Evolutionary conservation across 202 grass and related monocot species (phyloP), one percentile per base, ranked within the genome.

Genomic region (Zizania palustris): DNA sequence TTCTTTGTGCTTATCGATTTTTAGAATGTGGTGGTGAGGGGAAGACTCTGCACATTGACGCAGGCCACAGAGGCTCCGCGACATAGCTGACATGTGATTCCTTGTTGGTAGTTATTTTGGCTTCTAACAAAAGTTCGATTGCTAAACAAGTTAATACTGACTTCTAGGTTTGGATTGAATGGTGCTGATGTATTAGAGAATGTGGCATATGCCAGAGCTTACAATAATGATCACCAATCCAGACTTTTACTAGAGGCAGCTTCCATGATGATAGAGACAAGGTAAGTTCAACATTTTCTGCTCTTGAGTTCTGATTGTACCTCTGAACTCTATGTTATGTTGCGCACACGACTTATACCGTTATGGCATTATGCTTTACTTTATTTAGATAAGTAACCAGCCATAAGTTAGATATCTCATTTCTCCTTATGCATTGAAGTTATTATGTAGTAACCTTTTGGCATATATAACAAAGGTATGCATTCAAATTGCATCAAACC

Each of bases 261-360:
- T 86, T 94, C 95, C 37, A 97, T 97, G 95, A 97, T 97, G 95
- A 90, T 97, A 75, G 89, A 94, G 74, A 91, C 91, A 42, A 91
- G 91, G 95, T 51, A 91, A 75, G 80, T 83, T 19, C n/a, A 5
- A 55, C 28, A 71, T 61, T 7, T 77, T 70, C 80, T 73, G 33
- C 8, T 43, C 74, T 53, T 58, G 19, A 9, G 48, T 87, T 80
- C 41, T 58, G 16, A 7, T 43, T 85, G 9, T 71, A 28, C 45
- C 13, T 76, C 4, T 74, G 45, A 44, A 50, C 59, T 74, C 7
- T 66, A 38, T 28, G n/a, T 6, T 58, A 40, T 9, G 28, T 38
- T 65, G 18, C 19, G 11, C 0, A 1, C 5, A 44, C n/a, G 16
- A 3, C 7, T 70, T 70, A n/a, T 36, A 66, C 42, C n/a, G n/a